Evolutionary conservation across 768 basidiomycete genomes (phyloP).

Genomic region (Panaeolus papilionaceus): DNA sequence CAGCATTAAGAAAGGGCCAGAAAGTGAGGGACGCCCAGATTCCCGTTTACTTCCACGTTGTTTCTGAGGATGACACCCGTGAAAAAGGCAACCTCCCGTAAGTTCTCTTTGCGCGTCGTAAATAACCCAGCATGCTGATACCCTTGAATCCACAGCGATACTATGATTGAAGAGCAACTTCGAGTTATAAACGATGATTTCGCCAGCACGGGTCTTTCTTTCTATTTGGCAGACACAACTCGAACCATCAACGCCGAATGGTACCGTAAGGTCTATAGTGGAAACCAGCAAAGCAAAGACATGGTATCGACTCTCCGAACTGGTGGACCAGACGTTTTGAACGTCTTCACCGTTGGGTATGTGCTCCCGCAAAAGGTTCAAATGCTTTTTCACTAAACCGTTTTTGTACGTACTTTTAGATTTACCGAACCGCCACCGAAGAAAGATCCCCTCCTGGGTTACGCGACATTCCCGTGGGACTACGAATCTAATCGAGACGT

Average conservation of each 20-base stretch:
- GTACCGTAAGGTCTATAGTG: neutral
- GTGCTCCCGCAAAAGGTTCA: neutral
- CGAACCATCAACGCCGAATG: neutral
- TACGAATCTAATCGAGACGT: neutral
- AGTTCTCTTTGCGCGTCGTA: neutral
- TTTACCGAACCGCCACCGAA: neutral
- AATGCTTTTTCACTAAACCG: too few species aligned
- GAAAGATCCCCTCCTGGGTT: neutral
- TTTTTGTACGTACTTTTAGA: neutral
- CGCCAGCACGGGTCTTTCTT: neutral
- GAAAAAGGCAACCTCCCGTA: neutral
- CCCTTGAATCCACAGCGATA: neutral
- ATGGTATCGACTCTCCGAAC: neutral
- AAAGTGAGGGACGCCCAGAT: neutral
- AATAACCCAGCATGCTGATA: too few species aligned
- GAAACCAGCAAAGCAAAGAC: neutral
- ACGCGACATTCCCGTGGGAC: neutral
- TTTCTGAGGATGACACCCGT: neutral
- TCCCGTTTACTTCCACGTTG: neutral
- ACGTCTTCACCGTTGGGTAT: neutral
- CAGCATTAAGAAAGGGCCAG: neutral
- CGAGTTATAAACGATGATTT: neutral
- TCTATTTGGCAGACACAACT: neutral
- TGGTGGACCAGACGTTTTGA: neutral
- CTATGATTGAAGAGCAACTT: neutral